These are phyloP conservation scores for Colletotrichum sp. DNA, from an alignment of 2,329 filamentous ascomycete genomes.

Conservation along the genomic window DNA sequence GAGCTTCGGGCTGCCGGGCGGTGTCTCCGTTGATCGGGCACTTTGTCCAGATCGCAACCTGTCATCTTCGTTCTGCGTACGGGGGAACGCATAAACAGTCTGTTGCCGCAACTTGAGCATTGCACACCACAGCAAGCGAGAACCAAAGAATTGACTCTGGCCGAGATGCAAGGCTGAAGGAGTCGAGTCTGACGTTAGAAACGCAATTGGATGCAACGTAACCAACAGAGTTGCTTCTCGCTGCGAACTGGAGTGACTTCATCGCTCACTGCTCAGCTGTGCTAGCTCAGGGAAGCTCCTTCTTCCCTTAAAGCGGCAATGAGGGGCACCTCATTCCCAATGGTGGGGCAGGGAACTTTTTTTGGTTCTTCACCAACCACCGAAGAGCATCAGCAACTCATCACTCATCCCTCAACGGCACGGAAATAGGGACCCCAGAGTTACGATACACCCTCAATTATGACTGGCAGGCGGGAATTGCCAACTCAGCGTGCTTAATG, in stretches of 20 bases:
- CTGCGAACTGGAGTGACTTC: constrained; percentile 2
- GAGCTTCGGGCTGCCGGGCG: constrained; percentile 15
- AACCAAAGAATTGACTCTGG: neutral
- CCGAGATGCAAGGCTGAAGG: constrained; percentile 4
- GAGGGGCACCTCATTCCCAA: constrained; percentile 59
- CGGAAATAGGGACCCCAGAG: neutral
- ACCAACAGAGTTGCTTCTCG: neutral
- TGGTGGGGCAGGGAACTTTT: constrained; percentile 54
- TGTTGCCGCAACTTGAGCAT: neutral
- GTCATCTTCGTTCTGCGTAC: neutral
- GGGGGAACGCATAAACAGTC: neutral
- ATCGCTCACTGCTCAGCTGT: constrained; percentile 6
- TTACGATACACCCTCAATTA: neutral
- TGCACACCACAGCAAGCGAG: neutral
- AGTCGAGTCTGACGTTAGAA: neutral
- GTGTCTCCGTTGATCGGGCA: constrained; percentile 17
- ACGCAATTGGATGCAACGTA: neutral
- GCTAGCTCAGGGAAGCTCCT: constrained; percentile 12
- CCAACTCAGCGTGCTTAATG: constrained; percentile 3
- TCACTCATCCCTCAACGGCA: neutral
- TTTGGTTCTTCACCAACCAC: constrained; percentile 23
- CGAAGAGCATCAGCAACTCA: neutral
- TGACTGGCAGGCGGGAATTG: constrained; percentile 7
- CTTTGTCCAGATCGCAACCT: constrained; percentile 1
- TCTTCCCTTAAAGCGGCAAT: constrained; percentile 66